Conservation (phyloP, 1,284 basidiomycete genomes). For the Ceratobasidium sp. region DNA sequence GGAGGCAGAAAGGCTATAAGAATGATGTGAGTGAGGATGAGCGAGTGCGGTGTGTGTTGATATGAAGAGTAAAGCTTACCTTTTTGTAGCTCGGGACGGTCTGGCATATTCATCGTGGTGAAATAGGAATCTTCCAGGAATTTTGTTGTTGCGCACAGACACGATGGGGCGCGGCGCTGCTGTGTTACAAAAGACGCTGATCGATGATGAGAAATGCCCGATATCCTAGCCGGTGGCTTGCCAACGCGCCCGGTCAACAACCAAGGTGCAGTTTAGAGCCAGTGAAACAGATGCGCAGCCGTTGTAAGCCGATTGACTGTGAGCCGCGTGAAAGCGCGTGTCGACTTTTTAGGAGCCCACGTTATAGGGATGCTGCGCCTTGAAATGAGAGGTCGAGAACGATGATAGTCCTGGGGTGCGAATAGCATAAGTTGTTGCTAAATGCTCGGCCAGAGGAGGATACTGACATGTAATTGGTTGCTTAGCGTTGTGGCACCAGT, state of each 20-base stretch:
- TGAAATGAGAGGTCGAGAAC: neutral
- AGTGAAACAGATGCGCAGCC: neutral
- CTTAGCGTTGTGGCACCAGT: neutral
- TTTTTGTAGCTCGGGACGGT: constrained; percentile 30
- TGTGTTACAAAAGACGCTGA: too few relatives aligned
- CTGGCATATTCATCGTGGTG: constrained; percentile 9
- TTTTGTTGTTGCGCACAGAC: neutral
- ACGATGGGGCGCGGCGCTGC: constrained; percentile 1
- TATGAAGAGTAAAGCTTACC: constrained; percentile 1
- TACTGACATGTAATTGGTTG: neutral
- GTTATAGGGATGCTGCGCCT: too few relatives aligned
- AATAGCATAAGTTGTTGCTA: constrained; percentile 12
- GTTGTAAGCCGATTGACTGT: constrained; percentile 3
- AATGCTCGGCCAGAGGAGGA: constrained; percentile 6
- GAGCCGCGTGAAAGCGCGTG: constrained; percentile 24
- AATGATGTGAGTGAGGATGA: neutral
- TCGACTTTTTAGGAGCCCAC: neutral
- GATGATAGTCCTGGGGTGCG: constrained; percentile 2
- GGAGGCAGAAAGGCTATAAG: constrained; percentile 21
- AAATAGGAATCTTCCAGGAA: neutral
- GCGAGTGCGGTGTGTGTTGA: neutral
- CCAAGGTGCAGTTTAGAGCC: constrained; percentile 23
- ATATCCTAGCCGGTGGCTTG: too few relatives aligned
- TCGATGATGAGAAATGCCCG: too few relatives aligned
- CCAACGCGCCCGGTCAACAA: neutral